Conservation (phyloP, 1,139 yeast species). For the Pichia sp. region DNA sequence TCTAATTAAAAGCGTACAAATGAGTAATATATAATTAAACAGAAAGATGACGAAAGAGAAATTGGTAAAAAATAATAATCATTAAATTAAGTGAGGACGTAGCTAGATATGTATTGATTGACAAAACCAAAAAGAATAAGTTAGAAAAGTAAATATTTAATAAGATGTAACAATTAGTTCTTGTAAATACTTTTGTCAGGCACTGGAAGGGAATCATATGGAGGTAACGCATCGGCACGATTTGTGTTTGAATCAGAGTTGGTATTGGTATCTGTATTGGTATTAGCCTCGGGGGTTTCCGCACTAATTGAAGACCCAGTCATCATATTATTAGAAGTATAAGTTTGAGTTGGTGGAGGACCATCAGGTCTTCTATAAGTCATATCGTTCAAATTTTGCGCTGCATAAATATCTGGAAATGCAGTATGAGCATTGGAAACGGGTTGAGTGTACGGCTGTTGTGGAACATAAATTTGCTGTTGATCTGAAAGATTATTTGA, state of each 20-base stretch:
- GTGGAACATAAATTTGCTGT: background rate
- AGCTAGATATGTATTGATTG: too few relatives aligned
- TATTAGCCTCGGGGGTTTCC: background rate
- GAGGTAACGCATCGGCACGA: slow-evolving; percentile 4
- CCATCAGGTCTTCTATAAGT: slow-evolving; percentile 10
- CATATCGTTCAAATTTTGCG: slow-evolving; percentile 4
- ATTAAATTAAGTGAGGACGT: background rate
- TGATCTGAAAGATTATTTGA: too few relatives aligned
- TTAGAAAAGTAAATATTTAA: background rate
- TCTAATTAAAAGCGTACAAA: too few relatives aligned
- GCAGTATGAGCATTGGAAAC: background rate
- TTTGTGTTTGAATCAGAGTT: too few relatives aligned
- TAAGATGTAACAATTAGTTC: background rate
- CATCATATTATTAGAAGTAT: background rate
- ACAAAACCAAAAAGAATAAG: background rate
- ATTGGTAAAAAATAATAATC: background rate
- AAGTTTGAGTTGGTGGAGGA: slow-evolving; percentile 13
- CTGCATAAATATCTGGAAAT: slow-evolving; percentile 1
- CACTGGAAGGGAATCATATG: slow-evolving; percentile 7
- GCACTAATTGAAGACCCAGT: slow-evolving; percentile 1
- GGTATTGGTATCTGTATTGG: background rate
- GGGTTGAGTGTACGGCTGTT: background rate
- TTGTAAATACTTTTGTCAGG: slow-evolving; percentile 7
- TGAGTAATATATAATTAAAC: background rate
- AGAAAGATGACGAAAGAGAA: background rate